These are phyloP conservation scores for Lachancea meyersii DNA, from an alignment of 805 yeast species.

Conservation along the genomic window DNA sequence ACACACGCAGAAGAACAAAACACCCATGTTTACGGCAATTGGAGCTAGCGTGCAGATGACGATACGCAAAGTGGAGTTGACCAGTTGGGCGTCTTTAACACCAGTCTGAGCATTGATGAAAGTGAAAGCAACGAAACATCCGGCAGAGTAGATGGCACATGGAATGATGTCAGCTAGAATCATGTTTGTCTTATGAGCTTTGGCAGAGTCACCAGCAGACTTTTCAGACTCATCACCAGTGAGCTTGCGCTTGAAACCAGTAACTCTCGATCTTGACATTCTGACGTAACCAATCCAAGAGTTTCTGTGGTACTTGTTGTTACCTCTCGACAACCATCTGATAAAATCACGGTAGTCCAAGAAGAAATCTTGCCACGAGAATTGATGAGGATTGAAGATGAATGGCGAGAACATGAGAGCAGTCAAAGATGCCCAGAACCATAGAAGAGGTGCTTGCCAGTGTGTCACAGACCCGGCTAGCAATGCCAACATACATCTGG, in stretches of 20 bases:
- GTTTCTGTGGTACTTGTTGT: constrained; percentile 80
- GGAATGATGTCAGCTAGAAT: constrained; percentile 68
- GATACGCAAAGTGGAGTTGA: constrained; percentile 67
- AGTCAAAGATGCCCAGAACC: constrained; percentile 95
- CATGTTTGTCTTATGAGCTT: constrained; percentile 75
- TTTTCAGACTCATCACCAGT: constrained; percentile 75
- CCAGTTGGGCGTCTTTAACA: constrained; percentile 48
- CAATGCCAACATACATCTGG: constrained; percentile 66
- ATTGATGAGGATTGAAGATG: constrained; percentile 95
- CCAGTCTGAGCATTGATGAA: constrained; percentile 84
- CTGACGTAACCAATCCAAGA: constrained; percentile 84
- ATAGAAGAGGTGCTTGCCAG: constrained; percentile 89
- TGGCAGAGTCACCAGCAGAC: constrained; percentile 74
- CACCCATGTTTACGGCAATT: constrained; percentile 84
- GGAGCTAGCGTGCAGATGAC: constrained; percentile 85
- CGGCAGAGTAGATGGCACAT: constrained; percentile 66
- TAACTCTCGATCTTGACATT: constrained; percentile 75
- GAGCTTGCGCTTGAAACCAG: constrained; percentile 73
- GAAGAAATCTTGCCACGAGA: constrained; percentile 92
- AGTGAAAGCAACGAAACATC: constrained; percentile 73
- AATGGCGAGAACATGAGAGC: constrained; percentile 90
- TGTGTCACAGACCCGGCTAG: constrained; percentile 67
- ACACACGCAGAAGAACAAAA: constrained; percentile 65
- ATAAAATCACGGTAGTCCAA: constrained; percentile 93
- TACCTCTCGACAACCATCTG: constrained; percentile 88